Conservation (phyloP, 176 grass and related monocot species). For the Oryza glumipatula region DNA sequence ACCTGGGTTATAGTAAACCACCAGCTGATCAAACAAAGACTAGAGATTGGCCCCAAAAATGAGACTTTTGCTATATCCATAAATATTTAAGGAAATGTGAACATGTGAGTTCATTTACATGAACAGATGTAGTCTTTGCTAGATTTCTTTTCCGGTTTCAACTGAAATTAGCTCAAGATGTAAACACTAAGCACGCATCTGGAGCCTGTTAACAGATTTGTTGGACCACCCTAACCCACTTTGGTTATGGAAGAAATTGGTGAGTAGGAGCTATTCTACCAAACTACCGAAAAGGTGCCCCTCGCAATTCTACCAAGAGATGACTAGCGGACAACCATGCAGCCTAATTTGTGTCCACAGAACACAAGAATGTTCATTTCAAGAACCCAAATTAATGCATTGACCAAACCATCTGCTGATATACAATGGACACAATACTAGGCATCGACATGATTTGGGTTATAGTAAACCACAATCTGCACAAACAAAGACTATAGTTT, state of each 20-base stretch:
- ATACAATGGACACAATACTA: not conserved
- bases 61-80: not conserved
- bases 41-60: not conserved
- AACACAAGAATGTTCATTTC: not conserved
- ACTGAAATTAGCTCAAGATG: not conserved
- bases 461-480: constrained; percentile 2
- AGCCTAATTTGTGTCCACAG: constrained; percentile 9
- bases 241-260: not conserved
- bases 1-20: not conserved
- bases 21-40: not conserved
- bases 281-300: not conserved
- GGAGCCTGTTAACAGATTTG: not conserved
- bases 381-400: constrained; percentile 23
- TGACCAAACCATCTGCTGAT: constrained; percentile 1
- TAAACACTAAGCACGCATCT: not conserved
- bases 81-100: not conserved
- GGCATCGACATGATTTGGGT: not conserved
- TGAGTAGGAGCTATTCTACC: not conserved
- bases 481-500: not conserved
- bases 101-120: not conserved
- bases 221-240: not conserved
- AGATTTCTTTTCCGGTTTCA: not conserved
- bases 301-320: not conserved
- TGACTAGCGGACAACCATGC: not conserved
- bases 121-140: not conserved